Conservation (phyloP, 768 basidiomycete genomes). For the Vararia minispora region DNA sequence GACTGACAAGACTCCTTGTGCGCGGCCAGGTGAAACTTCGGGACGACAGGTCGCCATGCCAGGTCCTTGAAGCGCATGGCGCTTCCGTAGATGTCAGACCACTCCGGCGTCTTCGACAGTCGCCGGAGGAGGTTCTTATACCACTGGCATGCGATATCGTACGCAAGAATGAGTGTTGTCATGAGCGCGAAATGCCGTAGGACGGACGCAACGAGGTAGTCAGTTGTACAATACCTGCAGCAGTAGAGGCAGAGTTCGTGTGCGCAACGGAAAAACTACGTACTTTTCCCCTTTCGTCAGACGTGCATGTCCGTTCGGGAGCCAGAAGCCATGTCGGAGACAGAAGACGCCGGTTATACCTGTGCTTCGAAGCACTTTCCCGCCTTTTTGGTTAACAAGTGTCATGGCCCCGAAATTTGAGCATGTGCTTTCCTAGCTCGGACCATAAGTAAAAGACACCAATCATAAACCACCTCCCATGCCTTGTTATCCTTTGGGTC, state of each 20-base stretch:
- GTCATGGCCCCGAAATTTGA: no score
- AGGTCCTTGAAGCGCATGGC: no score
- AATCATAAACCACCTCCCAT: no score
- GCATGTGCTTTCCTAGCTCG: no score
- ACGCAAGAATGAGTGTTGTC: conserved; percentile 4
- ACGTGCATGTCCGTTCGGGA: background rate
- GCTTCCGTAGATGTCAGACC: no score
- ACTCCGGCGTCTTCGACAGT: background rate
- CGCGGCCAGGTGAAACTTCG: conserved; percentile 22
- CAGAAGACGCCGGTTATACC: no score
- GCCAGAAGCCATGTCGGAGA: background rate
- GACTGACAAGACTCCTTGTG: conserved; percentile 17
- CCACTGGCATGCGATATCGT: conserved; percentile 18
- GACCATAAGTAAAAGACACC: no score
- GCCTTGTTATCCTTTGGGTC: no score
- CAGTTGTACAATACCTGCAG: conserved; percentile 10
- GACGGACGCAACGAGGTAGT: conserved; percentile 7
- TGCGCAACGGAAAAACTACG: background rate
- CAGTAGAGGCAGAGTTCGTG: background rate
- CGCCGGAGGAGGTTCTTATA: conserved; percentile 6
- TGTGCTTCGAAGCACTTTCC: no score
- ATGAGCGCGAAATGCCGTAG: background rate
- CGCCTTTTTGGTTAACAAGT: no score
- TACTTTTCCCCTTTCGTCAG: background rate
- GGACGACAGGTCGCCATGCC: no score